Conservation (phyloP, 805 yeast species). For the Metschnikowia koreensis region DNA sequence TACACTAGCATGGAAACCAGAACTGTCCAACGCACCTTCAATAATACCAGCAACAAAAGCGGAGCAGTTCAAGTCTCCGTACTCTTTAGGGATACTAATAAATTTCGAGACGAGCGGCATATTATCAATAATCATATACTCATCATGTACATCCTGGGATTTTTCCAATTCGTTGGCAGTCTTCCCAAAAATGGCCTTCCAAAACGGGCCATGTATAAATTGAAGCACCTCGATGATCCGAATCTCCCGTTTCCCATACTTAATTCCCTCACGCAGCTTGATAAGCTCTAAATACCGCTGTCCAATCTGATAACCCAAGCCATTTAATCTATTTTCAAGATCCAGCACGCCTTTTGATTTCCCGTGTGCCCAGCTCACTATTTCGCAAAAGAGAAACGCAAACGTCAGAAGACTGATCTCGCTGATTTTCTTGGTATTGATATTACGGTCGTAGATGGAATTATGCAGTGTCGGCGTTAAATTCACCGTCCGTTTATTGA, state of each 20-base stretch:
- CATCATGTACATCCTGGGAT: conserved; percentile 65
- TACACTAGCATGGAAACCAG: conserved; percentile 71
- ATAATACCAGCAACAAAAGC: conserved; percentile 84
- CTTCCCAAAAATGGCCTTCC: conserved; percentile 73
- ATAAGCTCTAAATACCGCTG: conserved; percentile 66
- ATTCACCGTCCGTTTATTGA: conserved; percentile 31
- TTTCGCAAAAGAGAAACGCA: conserved; percentile 67
- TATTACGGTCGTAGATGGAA: conserved; percentile 65
- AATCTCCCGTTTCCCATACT: conserved; percentile 61
- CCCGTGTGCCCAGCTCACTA: conserved; percentile 62
- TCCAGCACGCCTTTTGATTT: conserved; percentile 68
- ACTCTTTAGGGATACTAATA: conserved; percentile 76
- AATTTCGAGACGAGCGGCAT: conserved; percentile 68
- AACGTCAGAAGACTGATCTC: conserved; percentile 69
- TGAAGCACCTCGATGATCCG: conserved; percentile 66
- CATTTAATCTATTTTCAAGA: conserved; percentile 53
- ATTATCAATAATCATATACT: conserved; percentile 77
- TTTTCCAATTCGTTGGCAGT: conserved; percentile 74
- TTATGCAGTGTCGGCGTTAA: conserved; percentile 35
- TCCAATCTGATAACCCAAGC: conserved; percentile 77
- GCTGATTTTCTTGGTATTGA: conserved; percentile 57
- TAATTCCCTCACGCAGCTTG: conserved; percentile 63
- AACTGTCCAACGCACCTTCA: conserved; percentile 75
- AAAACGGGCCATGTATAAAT: conserved; percentile 68
- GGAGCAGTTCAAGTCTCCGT: conserved; percentile 72